Conservation (phyloP, 1,139 yeast species). For the Kluyveromyces sp. region DNA sequence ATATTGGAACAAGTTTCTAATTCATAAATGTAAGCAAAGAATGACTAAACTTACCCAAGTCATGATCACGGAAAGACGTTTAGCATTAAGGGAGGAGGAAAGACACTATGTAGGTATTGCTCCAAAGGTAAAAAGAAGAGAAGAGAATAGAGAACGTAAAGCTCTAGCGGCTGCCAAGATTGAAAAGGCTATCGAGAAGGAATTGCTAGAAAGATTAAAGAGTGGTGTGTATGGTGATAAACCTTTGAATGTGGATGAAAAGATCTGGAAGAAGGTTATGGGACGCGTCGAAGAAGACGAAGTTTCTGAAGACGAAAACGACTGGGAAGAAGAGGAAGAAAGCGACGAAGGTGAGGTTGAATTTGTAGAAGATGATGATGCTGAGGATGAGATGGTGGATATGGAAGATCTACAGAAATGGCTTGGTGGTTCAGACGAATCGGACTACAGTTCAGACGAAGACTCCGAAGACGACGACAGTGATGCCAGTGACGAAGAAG, state of each 20-base stretch:
- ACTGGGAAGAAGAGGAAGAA: constrained; percentile 49
- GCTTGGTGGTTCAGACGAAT: constrained; percentile 59
- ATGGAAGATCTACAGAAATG: constrained; percentile 87
- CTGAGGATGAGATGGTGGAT: constrained; percentile 83
- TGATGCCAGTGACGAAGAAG: constrained; percentile 29
- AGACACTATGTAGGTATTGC: constrained; percentile 87
- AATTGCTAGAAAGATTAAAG: constrained; percentile 85
- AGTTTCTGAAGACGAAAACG: constrained; percentile 55
- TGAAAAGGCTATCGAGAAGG: constrained; percentile 94
- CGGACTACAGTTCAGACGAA: constrained; percentile 36
- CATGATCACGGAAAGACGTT: constrained; percentile 89
- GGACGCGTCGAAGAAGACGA: constrained; percentile 63
- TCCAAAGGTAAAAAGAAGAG: constrained; percentile 91
- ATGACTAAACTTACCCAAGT: constrained; percentile 91
- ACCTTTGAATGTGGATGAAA: constrained; percentile 92
- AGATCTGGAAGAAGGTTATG: constrained; percentile 89
- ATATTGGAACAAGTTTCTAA: constrained; percentile 88
- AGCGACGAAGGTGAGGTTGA: constrained; percentile 75
- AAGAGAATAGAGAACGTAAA: constrained; percentile 87
- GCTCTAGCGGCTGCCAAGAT: constrained; percentile 95
- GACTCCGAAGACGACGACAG: constrained; percentile 27
- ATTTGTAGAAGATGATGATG: constrained; percentile 69
- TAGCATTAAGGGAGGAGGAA: constrained; percentile 86
- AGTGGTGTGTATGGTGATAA: constrained; percentile 98
- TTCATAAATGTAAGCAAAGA: constrained; percentile 93